phyloP scores from a whole-genome alignment of 2,329 filamentous ascomycete species.

The Westerdykella aurantiaca region DNA sequence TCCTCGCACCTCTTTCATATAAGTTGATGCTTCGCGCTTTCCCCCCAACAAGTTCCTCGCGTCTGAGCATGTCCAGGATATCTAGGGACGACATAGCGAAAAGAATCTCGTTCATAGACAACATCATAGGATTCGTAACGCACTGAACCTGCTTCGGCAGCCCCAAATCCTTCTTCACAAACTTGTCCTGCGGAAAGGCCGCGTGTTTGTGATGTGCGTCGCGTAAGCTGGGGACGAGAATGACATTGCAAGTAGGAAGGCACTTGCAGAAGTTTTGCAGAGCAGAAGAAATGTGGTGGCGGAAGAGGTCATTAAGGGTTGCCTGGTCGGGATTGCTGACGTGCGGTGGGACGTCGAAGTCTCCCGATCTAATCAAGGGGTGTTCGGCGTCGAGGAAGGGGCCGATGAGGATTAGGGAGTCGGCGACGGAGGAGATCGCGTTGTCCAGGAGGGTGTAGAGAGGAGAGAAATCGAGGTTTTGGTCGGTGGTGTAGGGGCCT shows the following conservation, averaged over 20 bases:
- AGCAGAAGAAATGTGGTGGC: conserved; percentile 67
- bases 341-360: conserved; percentile 40
- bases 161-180: conserved; percentile 64
- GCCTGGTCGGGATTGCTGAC: conserved; percentile 59
- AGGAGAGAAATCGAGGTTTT: conserved; percentile 85
- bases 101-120: conserved; percentile 81
- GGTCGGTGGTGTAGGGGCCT: conserved; percentile 87
- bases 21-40: conserved; percentile 54
- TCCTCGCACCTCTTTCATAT: conserved; percentile 65
- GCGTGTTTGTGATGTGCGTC: conserved; percentile 78
- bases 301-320: conserved; percentile 78
- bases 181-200: conserved; percentile 74
- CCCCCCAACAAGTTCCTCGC: conserved; percentile 61
- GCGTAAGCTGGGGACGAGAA: conserved; percentile 76
- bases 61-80: conserved; percentile 71
- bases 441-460: conserved; percentile 74
- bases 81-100: conserved; percentile 81
- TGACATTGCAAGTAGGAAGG: conserved; percentile 73
- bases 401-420: conserved; percentile 72
- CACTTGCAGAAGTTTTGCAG: conserved; percentile 64
- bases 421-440: conserved; percentile 67
- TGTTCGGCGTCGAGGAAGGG: conserved; percentile 92
- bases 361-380: conserved; percentile 65
- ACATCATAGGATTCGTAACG: conserved; percentile 83
- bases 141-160: conserved; percentile 71